phyloP scores from a whole-genome alignment of 352 stramenopile genomes.

The Ophiocytium majus region DNA sequence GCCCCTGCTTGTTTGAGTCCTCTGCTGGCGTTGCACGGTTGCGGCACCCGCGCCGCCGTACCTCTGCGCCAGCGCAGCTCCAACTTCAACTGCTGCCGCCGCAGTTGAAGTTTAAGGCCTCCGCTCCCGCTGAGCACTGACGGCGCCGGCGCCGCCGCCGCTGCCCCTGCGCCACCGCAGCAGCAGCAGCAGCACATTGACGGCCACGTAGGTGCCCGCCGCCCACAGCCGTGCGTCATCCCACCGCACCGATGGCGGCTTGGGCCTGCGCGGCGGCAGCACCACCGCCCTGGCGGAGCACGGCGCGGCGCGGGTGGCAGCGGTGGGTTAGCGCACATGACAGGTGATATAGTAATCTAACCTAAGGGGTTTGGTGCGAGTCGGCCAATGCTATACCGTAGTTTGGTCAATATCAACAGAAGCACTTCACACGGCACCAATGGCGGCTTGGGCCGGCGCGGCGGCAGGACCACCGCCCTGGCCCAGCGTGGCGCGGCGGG shows the following conservation, averaged over 20 bases:
- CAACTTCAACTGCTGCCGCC: no score
- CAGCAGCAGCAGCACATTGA: not conserved
- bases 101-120: no score
- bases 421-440: not conserved
- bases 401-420: not conserved
- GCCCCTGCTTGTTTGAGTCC: no score
- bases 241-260: not conserved
- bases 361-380: not conserved
- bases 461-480: not conserved
- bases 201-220: not conserved
- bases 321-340: not conserved
- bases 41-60: no score
- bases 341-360: not conserved
- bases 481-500: no score
- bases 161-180: not conserved
- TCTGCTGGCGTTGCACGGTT: no score
- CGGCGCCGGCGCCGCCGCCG: no score
- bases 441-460: not conserved
- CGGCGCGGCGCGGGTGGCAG: no score
- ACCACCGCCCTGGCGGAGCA: not conserved
- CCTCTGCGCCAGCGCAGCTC: no score
- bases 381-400: not conserved
- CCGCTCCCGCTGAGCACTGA: no score
- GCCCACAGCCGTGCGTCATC: slow-evolving; percentile 7
- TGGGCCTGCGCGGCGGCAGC: not conserved